These are phyloP conservation scores for Usnea hakonensis DNA, from an alignment of 495 filamentous ascomycete species.

Conservation along the genomic window DNA sequence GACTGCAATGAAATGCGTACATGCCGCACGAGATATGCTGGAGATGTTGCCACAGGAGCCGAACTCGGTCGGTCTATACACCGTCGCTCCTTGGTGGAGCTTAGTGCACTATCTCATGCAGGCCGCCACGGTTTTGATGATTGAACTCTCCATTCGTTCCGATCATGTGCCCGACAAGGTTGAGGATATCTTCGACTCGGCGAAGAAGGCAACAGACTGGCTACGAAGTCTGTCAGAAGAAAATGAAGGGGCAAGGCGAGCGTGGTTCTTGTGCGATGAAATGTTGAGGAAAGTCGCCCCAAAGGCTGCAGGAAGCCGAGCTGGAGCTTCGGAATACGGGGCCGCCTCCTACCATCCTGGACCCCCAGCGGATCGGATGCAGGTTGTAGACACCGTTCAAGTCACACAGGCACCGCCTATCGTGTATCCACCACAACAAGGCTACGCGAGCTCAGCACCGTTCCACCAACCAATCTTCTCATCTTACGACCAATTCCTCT, in stretches of 20 bases:
- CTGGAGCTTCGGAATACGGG: slow-evolving; percentile 1
- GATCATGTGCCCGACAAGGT: slow-evolving; percentile 49
- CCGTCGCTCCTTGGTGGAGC: slow-evolving; percentile 57
- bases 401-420: not conserved
- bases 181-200: slow-evolving; percentile 36
- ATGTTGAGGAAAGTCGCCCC: slow-evolving; percentile 35
- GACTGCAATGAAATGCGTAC: slow-evolving; percentile 47
- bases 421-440: not conserved
- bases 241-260: slow-evolving; percentile 49
- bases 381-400: not conserved
- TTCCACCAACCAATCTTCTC: slow-evolving; percentile 11
- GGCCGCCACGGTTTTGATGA: slow-evolving; percentile 50
- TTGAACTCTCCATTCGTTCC: slow-evolving; percentile 52
- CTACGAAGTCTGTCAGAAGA: slow-evolving; percentile 45
- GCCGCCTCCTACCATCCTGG: not conserved
- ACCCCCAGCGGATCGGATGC: not conserved
- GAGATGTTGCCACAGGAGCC: slow-evolving; percentile 45
- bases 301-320: slow-evolving; percentile 16
- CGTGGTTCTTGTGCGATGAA: slow-evolving; percentile 50
- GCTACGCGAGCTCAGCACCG: slow-evolving; percentile 6
- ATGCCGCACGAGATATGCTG: slow-evolving; percentile 47
- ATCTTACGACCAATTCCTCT: slow-evolving; percentile 9
- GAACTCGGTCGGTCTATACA: slow-evolving; percentile 42
- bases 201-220: slow-evolving; percentile 51
- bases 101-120: slow-evolving; percentile 61